Evolutionary conservation across 345 rosid species (phyloP).

Genomic region (Linum lewisii): DNA sequence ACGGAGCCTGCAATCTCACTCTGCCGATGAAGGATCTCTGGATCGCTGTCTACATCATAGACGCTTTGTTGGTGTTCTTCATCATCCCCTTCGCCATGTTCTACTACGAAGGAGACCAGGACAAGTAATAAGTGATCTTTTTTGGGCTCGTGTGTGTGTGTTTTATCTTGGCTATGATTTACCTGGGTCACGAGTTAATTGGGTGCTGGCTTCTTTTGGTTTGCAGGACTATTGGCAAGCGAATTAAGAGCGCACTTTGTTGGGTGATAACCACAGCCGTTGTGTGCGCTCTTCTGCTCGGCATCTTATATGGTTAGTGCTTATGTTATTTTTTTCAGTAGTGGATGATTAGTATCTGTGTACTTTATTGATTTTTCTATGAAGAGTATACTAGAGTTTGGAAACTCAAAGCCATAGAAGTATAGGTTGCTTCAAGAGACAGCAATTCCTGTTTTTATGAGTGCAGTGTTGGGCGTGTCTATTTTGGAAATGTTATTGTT

Average conservation of each 20-base stretch:
- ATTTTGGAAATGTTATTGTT: neutral
- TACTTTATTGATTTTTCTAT: too few relatives aligned
- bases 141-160: too few relatives aligned
- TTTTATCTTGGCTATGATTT: neutral
- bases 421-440: neutral
- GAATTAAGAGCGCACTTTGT: constrained; percentile 68
- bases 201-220: constrained; percentile 2
- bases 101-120: constrained; percentile 98
- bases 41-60: constrained; percentile 75
- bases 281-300: constrained; percentile 76
- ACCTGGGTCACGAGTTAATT: neutral
- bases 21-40: constrained; percentile 95
- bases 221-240: constrained; percentile 67
- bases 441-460: neutral
- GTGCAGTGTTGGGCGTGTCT: neutral
- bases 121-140: constrained; percentile 55
- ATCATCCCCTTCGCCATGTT: constrained; percentile 97
- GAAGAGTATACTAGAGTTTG: neutral
- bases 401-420: neutral
- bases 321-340: neutral
- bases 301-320: constrained; percentile 81
- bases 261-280: constrained; percentile 80
- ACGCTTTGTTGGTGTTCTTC: constrained; percentile 88
- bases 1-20: constrained; percentile 87
- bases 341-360: neutral